Evolutionary conservation across 306 rosid genomes (phyloP).

Genomic region (Comarum palustre): DNA sequence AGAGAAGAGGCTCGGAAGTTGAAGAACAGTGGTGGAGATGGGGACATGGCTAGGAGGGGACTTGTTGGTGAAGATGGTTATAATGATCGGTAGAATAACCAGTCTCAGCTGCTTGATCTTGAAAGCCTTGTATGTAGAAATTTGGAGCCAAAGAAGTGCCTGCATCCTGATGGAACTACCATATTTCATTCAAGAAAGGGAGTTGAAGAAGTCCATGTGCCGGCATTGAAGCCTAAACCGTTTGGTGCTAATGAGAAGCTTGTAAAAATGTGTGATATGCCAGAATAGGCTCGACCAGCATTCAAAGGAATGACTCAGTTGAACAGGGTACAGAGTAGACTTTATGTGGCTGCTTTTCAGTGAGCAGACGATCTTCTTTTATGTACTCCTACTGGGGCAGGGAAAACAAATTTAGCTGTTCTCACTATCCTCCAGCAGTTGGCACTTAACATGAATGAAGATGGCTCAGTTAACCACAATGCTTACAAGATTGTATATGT

Average conservation of each 20-base stretch:
- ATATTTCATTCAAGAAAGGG: constrained; percentile 64
- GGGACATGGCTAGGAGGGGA: constrained; percentile 61
- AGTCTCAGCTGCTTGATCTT: constrained; percentile 78
- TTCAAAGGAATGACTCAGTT: constrained; percentile 86
- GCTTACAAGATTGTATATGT: constrained; percentile 89
- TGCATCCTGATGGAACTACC: constrained; percentile 74
- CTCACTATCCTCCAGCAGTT: constrained; percentile 88
- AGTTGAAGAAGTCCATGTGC: constrained; percentile 89
- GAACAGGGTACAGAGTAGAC: constrained; percentile 92
- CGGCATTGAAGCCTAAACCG: constrained; percentile 69
- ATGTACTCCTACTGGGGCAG: constrained; percentile 98
- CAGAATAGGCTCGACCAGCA: constrained; percentile 93
- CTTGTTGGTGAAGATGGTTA: constrained; percentile 66
- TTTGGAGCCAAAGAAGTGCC: constrained; percentile 67
- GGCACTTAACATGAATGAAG: constrained; percentile 67
- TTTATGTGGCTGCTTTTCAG: constrained; percentile 79
- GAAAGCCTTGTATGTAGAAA: constrained; percentile 70
- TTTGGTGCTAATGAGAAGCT: constrained; percentile 66
- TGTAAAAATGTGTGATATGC: constrained; percentile 71
- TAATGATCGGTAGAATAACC: constrained; percentile 77
- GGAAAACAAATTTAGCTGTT: constrained; percentile 91
- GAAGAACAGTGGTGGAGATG: constrained; percentile 65
- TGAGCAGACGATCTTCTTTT: constrained; percentile 65
- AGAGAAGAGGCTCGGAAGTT: constrained; percentile 88
- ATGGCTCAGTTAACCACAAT: constrained; percentile 71